Percentiles rank a stretch among this genome's conserved stretches.
phyloP scores from a whole-genome alignment of 352 stramenopile genomes.

The Phytophthora europaea region DNA sequence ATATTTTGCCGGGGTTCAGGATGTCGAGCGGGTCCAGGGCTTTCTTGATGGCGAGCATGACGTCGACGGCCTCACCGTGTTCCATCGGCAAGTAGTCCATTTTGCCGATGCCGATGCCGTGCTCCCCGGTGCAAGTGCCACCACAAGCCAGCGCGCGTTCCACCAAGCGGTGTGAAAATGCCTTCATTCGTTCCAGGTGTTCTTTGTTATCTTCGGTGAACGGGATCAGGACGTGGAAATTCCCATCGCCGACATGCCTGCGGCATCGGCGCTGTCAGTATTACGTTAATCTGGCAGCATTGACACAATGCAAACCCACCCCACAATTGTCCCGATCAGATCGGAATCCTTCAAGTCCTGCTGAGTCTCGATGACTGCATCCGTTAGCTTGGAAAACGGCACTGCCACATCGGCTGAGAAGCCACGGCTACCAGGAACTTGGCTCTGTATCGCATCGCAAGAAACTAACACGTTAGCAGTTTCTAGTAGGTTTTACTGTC shows the following conservation, averaged over 20 bases:
- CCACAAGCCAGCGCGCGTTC: slow-evolving; percentile 84
- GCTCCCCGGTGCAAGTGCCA: slow-evolving; percentile 98
- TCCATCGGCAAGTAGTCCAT: slow-evolving; percentile 92
- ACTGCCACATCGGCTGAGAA: slow-evolving; percentile 97
- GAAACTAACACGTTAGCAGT: neutral
- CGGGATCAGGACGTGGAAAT: slow-evolving; percentile 98
- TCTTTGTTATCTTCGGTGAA: slow-evolving; percentile 87
- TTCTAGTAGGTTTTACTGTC: neutral
- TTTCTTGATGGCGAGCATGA: slow-evolving; percentile 95
- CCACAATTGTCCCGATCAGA: slow-evolving; percentile 93
- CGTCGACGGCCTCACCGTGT: slow-evolving; percentile 89
- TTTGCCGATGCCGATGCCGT: slow-evolving; percentile 97
- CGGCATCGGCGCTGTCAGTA: neutral
- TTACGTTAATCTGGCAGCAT: neutral
- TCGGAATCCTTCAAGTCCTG: slow-evolving; percentile 85
- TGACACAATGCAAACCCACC: slow-evolving; percentile 37
- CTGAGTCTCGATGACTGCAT: slow-evolving; percentile 93
- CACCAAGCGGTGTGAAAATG: slow-evolving; percentile 87
- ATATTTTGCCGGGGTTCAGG: slow-evolving; percentile 98
- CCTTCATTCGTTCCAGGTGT: slow-evolving; percentile 85
- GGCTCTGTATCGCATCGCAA: slow-evolving; percentile 37
- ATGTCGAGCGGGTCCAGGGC: slow-evolving; percentile 96
- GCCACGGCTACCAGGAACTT: slow-evolving; percentile 77
- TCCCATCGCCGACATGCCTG: slow-evolving; percentile 94
- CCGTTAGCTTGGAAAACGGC: slow-evolving; percentile 93